Percentiles rank a stretch among this genome's conserved stretches.
phyloP scores from a whole-genome alignment of 257 asterid genomes.

The Solanum chmielewskii region DNA sequence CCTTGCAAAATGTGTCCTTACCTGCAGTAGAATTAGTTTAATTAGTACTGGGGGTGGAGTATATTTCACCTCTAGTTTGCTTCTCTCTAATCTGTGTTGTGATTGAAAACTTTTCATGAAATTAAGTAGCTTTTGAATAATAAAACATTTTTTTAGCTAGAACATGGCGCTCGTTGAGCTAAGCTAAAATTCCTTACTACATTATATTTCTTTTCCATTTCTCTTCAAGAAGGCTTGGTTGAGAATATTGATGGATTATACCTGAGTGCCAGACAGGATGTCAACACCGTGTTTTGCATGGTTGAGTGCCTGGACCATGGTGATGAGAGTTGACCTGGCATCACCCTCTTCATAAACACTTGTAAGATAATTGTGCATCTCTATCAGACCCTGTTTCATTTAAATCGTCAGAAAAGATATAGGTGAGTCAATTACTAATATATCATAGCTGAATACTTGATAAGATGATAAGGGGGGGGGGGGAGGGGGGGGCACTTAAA shows the following conservation, averaged over 20 bases:
- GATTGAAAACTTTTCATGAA: neutral
- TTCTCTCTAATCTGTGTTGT: neutral
- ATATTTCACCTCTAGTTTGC: neutral
- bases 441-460: neutral
- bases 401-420: neutral
- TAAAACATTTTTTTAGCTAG: neutral
- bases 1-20: slow-evolving; percentile 36
- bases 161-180: neutral
- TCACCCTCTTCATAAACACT: slow-evolving; percentile 94
- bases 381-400: slow-evolving; percentile 68
- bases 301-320: slow-evolving; percentile 93
- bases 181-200: neutral
- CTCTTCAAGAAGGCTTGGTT: neutral
- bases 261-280: slow-evolving; percentile 89
- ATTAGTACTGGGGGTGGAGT: neutral
- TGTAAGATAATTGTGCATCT: slow-evolving; percentile 92
- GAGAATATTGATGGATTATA: slow-evolving; percentile 15
- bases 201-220: neutral
- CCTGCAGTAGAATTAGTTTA: slow-evolving; percentile 33
- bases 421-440: neutral
- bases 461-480: neutral
- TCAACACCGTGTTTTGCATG: slow-evolving; percentile 96
- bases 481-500: neutral
- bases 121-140: neutral
- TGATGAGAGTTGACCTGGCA: slow-evolving; percentile 89